Evolutionary conservation across 345 rosid genomes (phyloP).

Genomic region (Carallia brachiata): DNA sequence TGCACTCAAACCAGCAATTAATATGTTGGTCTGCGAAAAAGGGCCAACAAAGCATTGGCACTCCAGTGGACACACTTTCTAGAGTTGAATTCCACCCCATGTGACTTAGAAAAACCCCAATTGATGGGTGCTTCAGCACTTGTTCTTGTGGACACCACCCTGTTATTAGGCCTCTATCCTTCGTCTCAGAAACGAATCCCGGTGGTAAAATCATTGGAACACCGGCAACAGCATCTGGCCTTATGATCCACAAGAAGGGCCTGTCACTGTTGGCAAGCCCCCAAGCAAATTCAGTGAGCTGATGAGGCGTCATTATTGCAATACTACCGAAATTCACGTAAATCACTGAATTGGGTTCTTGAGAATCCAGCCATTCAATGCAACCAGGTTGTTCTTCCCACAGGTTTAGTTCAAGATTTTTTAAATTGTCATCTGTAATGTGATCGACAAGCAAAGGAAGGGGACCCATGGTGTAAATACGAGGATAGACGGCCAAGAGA

Average conservation of each 20-base stretch:
- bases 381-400: conserved; percentile 11
- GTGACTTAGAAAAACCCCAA: conserved; percentile 19
- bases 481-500: background rate
- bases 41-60: conserved; percentile 19
- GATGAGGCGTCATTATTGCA: conserved; percentile 3
- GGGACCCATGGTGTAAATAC: conserved; percentile 7
- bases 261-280: conserved; percentile 18
- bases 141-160: conserved; percentile 23
- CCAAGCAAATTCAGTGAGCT: conserved; percentile 15
- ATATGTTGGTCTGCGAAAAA: conserved; percentile 19
- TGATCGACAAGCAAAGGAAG: conserved; percentile 5
- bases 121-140: conserved; percentile 13
- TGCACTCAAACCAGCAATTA: conserved; percentile 14
- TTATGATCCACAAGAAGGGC: conserved; percentile 13
- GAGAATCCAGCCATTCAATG: conserved; percentile 6
- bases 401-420: background rate
- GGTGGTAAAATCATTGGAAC: background rate
- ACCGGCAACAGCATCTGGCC: conserved; percentile 7
- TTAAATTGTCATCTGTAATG: background rate
- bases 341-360: conserved; percentile 9
- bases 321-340: conserved; percentile 16
- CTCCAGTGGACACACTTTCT: conserved; percentile 10
- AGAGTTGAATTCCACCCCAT: conserved; percentile 26
- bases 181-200: conserved; percentile 6
- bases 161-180: conserved; percentile 12